phyloP scores from a whole-genome alignment of 306 rosid genomes.

The peach (Prunus persica) region Prunus_persica_NCBIv2 NC_034011.1:25044501-25045000 shows the following conservation, averaged over 20 bases:
- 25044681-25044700: constrained; percentile 87
- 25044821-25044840: constrained; percentile 64
- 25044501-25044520: constrained; percentile 32
- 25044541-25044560: constrained; percentile 7
- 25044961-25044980: neutral
- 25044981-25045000: too few relatives aligned
- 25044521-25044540: neutral
- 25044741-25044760: constrained; percentile 92
- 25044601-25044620: constrained; percentile 18
- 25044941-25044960: neutral
- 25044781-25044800: constrained; percentile 96
- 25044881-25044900: constrained; percentile 94
- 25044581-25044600: constrained; percentile 3
- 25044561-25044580: constrained; percentile 5
- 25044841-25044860: constrained; percentile 73
- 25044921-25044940: constrained; percentile 4
- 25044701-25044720: constrained; percentile 86
- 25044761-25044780: constrained; percentile 73
- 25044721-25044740: constrained; percentile 74
- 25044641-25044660: constrained; percentile 51
- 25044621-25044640: constrained; percentile 20
- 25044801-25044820: constrained; percentile 58
- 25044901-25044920: constrained; percentile 83
- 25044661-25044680: constrained; percentile 88
- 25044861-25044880: constrained; percentile 95